Evolutionary conservation across 352 stramenopile species (phyloP).

Genomic region (Ochromonadaceae sp.): DNA sequence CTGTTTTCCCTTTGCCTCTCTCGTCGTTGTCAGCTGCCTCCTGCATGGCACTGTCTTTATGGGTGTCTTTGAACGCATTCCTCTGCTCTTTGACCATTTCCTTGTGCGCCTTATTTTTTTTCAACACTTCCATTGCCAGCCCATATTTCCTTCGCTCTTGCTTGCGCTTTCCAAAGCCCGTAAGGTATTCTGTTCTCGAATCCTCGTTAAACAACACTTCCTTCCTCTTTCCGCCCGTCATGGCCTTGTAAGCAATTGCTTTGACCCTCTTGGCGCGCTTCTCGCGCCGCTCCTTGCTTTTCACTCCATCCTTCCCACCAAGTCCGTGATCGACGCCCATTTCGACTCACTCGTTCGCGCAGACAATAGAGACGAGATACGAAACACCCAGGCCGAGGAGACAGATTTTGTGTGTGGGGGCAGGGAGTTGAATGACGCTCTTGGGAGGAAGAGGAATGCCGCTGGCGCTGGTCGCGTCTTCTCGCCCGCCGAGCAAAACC

Average conservation of each 20-base stretch:
- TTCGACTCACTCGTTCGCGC: neutral
- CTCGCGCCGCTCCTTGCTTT: neutral
- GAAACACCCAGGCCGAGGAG: no score
- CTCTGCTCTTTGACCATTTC: no score
- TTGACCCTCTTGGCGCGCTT: neutral
- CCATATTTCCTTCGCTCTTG: conserved; percentile 12
- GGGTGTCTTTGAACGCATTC: no score
- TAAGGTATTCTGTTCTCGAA: neutral
- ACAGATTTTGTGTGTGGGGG: no score
- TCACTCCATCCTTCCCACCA: neutral
- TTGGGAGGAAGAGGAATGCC: no score
- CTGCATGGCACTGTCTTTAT: no score
- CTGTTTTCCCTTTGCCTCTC: no score
- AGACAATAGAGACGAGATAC: no score
- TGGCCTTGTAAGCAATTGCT: neutral
- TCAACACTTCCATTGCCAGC: conserved; percentile 5
- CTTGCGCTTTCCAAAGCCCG: conserved; percentile 11
- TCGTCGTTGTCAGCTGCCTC: no score
- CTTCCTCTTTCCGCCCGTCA: neutral
- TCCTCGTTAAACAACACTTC: conserved; percentile 12
- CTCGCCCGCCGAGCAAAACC: no score
- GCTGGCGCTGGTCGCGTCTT: no score
- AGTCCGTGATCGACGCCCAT: conserved; percentile 17
- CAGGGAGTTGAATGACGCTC: no score
- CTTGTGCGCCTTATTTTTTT: neutral